Evolutionary conservation across 108 stramenopile genomes (phyloP), one percentile per base, ranked within the genome.

Genomic region (Nitzschia palea): DNA sequence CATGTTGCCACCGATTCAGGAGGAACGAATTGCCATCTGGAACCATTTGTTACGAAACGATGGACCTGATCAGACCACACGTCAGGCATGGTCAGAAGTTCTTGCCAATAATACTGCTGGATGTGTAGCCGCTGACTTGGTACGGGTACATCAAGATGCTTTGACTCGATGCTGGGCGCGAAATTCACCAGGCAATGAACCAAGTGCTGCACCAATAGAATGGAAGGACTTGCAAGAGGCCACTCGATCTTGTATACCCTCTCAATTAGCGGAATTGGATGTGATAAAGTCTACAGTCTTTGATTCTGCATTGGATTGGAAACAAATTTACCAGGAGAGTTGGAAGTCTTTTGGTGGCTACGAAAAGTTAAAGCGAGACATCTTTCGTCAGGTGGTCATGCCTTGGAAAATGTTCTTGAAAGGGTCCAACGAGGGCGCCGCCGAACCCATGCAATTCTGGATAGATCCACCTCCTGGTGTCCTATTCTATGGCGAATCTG

Each of bases 191-290:
- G 55, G 44, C 54, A 34, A 65, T 32, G 56, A 59, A n/a, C 45
- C 33, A 50, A 32, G 12, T 2, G 14, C 22, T 0, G 1, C 44
- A 15, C n/a, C 12, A 51, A 20, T 71, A 86, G 36, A 42, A 56
- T 91, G 88, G 86, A 66, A 79, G 30, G 79, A 86, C 66, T 55
- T 89, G 20, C 70, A 60, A 62, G 78, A 88, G 28, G 85, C 88
- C n/a, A 80, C 84, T 4, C 68, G 71, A 47, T 25, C 54, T 0
- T 74, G 71, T 36, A 60, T 86, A 54, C 93, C 93, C 0, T 91
- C 89, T 0, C 86, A 94, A 68, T 80, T 94, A 3, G 73, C 85
- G n/a, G 67, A 74, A 22, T 62, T 94, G 62, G 93, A 94, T 79
- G 88, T 94, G 3, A 73, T 65, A 4, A 79, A 78, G 40, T 65